Conservation (phyloP, 1,284 basidiomycete genomes). For the Xerocomus nothofagi region DNA sequence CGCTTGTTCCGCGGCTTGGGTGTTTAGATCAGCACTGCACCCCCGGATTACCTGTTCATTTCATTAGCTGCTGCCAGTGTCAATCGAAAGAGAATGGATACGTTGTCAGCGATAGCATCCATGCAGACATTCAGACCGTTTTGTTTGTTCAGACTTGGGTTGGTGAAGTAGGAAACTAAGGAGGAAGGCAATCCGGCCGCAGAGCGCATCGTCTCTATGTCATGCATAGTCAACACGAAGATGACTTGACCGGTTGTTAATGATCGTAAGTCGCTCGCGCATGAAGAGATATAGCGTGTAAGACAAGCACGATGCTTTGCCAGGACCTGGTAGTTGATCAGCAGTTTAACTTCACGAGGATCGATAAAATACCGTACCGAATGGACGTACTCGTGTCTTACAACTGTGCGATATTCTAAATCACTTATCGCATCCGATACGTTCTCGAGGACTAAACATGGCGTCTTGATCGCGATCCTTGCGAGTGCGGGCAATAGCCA, state of each 20-base stretch:
- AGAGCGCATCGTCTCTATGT: slow-evolving; percentile 88
- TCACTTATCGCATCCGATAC: slow-evolving; percentile 87
- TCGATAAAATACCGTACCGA: slow-evolving; percentile 47
- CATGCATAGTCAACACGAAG: slow-evolving; percentile 85
- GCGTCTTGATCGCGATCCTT: slow-evolving; percentile 87
- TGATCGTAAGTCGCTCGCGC: slow-evolving; percentile 71
- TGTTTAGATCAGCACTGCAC: slow-evolving; percentile 68
- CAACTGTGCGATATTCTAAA: slow-evolving; percentile 91
- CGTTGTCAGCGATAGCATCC: slow-evolving; percentile 87
- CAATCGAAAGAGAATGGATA: slow-evolving; percentile 30
- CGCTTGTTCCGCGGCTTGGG: slow-evolving; percentile 76
- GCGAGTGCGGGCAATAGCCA: slow-evolving; percentile 78
- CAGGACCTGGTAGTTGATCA: slow-evolving; percentile 52
- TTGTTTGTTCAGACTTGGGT: slow-evolving; percentile 81
- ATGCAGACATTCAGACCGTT: slow-evolving; percentile 70
- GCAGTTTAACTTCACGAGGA: neutral
- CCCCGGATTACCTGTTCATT: slow-evolving; percentile 65
- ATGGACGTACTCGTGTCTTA: slow-evolving; percentile 85
- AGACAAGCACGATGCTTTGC: slow-evolving; percentile 66
- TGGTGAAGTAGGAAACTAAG: slow-evolving; percentile 86
- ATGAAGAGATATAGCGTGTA: slow-evolving; percentile 67
- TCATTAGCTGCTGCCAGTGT: slow-evolving; percentile 11
- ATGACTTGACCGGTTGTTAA: slow-evolving; percentile 85
- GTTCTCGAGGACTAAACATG: slow-evolving; percentile 80
- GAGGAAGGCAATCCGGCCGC: slow-evolving; percentile 80